Base-by-base conservation (phyloP, 2,329 filamentous ascomycete species). In the Claviceps sorghi region DNA sequence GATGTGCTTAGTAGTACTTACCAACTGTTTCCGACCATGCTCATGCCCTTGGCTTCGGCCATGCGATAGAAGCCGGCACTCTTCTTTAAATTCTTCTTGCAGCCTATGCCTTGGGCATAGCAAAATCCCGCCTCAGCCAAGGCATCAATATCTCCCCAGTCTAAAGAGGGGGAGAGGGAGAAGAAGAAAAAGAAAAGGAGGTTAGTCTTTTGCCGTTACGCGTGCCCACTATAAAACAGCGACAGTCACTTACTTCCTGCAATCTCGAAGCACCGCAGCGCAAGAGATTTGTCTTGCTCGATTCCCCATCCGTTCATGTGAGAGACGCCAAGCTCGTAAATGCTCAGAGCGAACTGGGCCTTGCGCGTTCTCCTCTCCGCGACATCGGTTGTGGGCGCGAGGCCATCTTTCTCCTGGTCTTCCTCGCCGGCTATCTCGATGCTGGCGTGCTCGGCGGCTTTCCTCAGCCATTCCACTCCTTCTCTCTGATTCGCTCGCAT, bases 291-390 rank as follows among this genome's bases (percentile, higher is more conserved):
- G 64, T 98, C 93, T 67, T 95, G 89, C 59, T 91, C 82, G 41
- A 95, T 94, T 17, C 93, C 93, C 93, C 93, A 98, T 5, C 93
- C 93, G 61, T 98, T 96, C 81, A 96, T 89, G 64, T 97, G 91
- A 64, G 88, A 95, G 29, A 96, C 89, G 3, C 93, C 93, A 26
- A 98, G 76, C 69, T 98, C 93, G 61, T 98, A 98, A 51, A 97
- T 90, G 61, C 89, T 93, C 45, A 97, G 75, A 0, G 91, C 93
- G 66, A 97, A 95, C 62, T 97, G 91, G 11, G 90, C 90, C 62
- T 89, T 88, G 56, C 89, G 83, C 6, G 87, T 84, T 67, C 90
- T 93, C 59, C 80, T 80, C 65, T 91, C 87, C 30, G 79, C 62
- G 7, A 81, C 66, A 65, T 88, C 80, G 0, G 82, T 76, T 10